A percentile compares a stretch with the other conserved stretches of the same genome.
Evolutionary conservation across 495 filamentous ascomycete species (phyloP).

Genomic region (Glutinoglossum americanum): DNA sequence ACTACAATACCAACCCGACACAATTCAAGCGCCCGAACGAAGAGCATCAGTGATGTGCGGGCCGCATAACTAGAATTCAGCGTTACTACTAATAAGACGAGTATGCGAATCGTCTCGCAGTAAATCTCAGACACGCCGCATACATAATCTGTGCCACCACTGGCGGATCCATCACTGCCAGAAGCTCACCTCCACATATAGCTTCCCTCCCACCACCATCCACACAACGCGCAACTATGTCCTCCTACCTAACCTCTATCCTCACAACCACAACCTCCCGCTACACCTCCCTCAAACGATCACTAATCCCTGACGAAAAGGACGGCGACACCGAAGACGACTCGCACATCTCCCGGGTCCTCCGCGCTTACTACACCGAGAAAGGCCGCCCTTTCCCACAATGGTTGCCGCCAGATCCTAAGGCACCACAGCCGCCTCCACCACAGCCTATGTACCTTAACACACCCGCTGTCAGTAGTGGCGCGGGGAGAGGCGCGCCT

Average conservation of each 20-base stretch:
- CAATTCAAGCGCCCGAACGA: not conserved
- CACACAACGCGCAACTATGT: slow-evolving; percentile 26
- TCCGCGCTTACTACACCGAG: slow-evolving; percentile 87
- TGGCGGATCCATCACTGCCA: no score
- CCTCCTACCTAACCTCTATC: slow-evolving; percentile 59
- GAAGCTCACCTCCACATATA: not conserved
- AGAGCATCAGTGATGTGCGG: not conserved
- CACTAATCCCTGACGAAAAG: slow-evolving; percentile 52
- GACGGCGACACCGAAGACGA: slow-evolving; percentile 90
- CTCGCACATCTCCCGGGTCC: slow-evolving; percentile 81
- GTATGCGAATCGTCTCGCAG: not conserved
- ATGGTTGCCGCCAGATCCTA: slow-evolving; percentile 81
- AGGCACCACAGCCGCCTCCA: slow-evolving; percentile 33
- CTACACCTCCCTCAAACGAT: slow-evolving; percentile 59
- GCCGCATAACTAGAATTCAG: not conserved
- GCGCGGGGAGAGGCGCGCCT: slow-evolving; percentile 17
- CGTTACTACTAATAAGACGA: not conserved
- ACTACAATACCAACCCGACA: not conserved
- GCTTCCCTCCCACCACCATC: not conserved
- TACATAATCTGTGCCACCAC: not conserved
- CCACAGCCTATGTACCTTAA: slow-evolving; percentile 29
- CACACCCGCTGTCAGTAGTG: slow-evolving; percentile 20
- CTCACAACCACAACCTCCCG: slow-evolving; percentile 60
- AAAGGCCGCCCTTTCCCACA: slow-evolving; percentile 61
- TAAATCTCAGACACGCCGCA: not conserved